A percentile compares a stretch with the other conserved stretches of the same genome.
Evolutionary conservation across 2,329 filamentous ascomycete genomes (phyloP).

Genomic region (Lachnellula hyalina): DNA sequence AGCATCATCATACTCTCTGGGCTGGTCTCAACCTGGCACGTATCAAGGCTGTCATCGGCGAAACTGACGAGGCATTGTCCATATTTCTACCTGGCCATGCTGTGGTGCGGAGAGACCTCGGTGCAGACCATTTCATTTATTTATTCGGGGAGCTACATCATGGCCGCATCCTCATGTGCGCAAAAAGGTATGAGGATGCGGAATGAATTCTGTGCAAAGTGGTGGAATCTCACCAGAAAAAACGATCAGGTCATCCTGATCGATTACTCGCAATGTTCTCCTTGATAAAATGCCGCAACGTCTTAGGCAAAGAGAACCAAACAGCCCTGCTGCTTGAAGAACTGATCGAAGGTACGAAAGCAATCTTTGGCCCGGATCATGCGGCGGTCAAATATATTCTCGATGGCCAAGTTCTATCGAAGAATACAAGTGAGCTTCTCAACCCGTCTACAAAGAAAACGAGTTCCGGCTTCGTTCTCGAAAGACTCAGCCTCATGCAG

Average conservation of each 20-base stretch:
- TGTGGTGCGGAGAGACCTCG: slow-evolving; percentile 1
- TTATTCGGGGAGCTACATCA: slow-evolving; percentile 4
- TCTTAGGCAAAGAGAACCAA: slow-evolving; percentile 2
- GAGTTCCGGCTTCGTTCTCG: too few relatives aligned
- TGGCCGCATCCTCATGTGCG: slow-evolving; percentile 5
- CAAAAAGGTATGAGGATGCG: background rate
- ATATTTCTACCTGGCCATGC: slow-evolving; percentile 2
- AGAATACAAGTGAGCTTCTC: slow-evolving; percentile 2
- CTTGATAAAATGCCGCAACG: slow-evolving; percentile 8
- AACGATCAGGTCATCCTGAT: slow-evolving; percentile 3
- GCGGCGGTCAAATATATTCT: slow-evolving; percentile 6
- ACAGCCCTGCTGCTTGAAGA: slow-evolving; percentile 4
- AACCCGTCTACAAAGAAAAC: too few relatives aligned
- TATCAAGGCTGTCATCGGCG: slow-evolving; percentile 1
- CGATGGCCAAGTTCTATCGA: slow-evolving; percentile 4
- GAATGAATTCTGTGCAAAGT: slow-evolving; percentile 2
- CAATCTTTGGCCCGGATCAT: slow-evolving; percentile 6
- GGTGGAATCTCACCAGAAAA: slow-evolving; percentile 1
- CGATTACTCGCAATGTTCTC: slow-evolving; percentile 7
- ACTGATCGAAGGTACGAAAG: slow-evolving; percentile 5
- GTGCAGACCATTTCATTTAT: slow-evolving; percentile 4
- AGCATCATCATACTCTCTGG: slow-evolving; percentile 6
- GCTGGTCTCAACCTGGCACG: slow-evolving; percentile 4
- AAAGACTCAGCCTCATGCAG: too few relatives aligned
- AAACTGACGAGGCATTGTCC: background rate